Evolutionary conservation across 2,329 filamentous ascomycete genomes (phyloP).

Genomic region (Fusarium falciforme): DNA sequence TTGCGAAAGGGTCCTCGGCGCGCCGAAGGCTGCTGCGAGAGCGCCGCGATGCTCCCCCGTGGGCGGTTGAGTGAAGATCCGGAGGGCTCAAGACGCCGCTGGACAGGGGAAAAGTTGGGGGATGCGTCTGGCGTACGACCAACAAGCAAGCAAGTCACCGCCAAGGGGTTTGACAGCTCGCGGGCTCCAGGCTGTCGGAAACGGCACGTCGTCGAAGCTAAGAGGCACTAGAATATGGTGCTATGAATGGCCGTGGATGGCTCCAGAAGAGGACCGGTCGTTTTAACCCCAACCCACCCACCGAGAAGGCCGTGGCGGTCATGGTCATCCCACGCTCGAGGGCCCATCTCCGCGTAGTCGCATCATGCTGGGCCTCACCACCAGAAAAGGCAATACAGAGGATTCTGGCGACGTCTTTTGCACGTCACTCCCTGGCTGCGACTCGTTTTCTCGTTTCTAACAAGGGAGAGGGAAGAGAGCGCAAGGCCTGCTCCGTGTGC

Average conservation of each 20-base stretch:
- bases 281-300: constrained; percentile 33
- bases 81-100: neutral
- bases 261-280: constrained; percentile 20
- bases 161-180: constrained; percentile 18
- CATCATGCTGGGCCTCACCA: constrained; percentile 20
- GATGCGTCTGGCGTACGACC: neutral
- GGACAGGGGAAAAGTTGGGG: neutral
- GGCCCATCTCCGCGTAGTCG: constrained; percentile 27
- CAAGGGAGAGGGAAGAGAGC: constrained; percentile 18
- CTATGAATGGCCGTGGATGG: constrained; percentile 16
- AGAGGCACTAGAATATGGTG: constrained; percentile 31
- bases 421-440: constrained; percentile 33
- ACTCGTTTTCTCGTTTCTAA: constrained; percentile 5
- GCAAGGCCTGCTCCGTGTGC: constrained; percentile 15
- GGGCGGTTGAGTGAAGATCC: constrained; percentile 6
- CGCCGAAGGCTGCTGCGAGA: neutral
- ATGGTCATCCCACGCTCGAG: constrained; percentile 32
- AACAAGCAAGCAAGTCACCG: constrained; percentile 1
- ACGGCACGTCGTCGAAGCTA: constrained; percentile 33
- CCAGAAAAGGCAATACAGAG: neutral
- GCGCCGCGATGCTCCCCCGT: neutral
- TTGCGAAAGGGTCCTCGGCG: constrained; percentile 24
- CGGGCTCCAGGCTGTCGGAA: constrained; percentile 29
- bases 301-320: constrained; percentile 18
- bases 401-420: constrained; percentile 1